Evolutionary conservation across 768 basidiomycete genomes (phyloP).

Genomic region (Lactarius deliciosus): DNA sequence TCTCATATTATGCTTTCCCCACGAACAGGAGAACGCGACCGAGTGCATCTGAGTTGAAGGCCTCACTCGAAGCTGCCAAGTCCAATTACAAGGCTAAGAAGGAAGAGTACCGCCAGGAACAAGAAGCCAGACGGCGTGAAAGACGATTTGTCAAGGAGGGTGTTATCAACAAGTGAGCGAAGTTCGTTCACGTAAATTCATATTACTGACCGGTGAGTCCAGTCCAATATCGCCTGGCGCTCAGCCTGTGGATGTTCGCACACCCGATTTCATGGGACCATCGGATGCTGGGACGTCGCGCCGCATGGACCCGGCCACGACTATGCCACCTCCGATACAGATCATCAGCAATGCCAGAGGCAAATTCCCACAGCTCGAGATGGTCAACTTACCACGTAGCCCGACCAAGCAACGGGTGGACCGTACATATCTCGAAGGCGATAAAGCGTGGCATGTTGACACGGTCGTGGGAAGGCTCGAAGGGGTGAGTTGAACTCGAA

Average conservation of each 20-base stretch:
- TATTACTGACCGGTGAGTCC: conserved; percentile 1
- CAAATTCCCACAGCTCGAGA: conserved; percentile 61
- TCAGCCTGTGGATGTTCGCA: not conserved
- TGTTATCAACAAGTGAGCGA: conserved; percentile 15
- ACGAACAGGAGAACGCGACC: conserved; percentile 13
- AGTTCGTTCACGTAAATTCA: not conserved
- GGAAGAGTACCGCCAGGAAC: conserved; percentile 61
- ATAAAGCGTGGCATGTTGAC: conserved; percentile 15
- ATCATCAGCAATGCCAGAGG: conserved; percentile 64
- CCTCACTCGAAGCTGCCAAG: conserved; percentile 61
- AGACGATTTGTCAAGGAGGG: conserved; percentile 8
- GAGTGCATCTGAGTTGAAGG: conserved; percentile 29
- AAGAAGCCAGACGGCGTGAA: conserved; percentile 42
- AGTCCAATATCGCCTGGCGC: conserved; percentile 19
- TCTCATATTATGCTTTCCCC: conserved; percentile 28
- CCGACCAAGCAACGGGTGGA: conserved; percentile 35
- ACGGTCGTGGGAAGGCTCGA: conserved; percentile 40
- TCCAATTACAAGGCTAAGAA: conserved; percentile 66
- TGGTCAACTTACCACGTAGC: conserved; percentile 58
- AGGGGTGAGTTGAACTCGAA: conserved; percentile 50
- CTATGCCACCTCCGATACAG: conserved; percentile 32
- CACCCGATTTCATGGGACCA: not conserved
- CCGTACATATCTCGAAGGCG: conserved; percentile 46
- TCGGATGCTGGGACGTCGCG: conserved; percentile 10
- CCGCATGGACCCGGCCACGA: not conserved